Percentiles rank a stretch among this genome's conserved stretches.
phyloP scores from a whole-genome alignment of 2,329 filamentous ascomycete species.

The Fusarium beomiforme region DNA sequence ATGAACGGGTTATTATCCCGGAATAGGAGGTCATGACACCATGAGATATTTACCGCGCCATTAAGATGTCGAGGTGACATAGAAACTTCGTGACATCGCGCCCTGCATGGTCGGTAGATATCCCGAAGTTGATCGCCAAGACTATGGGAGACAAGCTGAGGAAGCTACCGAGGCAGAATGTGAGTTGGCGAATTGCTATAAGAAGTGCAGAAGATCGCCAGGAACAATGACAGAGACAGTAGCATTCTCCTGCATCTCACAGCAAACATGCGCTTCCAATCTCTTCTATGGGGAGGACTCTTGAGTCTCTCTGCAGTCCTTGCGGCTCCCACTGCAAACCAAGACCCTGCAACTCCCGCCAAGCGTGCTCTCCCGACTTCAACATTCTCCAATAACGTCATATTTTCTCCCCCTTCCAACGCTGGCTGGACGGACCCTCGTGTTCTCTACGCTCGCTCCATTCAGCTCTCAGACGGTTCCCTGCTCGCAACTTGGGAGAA shows the following conservation, averaged over 20 bases:
- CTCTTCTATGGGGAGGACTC: slow-evolving; percentile 28
- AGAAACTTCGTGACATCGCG: background rate
- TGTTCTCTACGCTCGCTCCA: slow-evolving; percentile 57
- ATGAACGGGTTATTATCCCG: background rate
- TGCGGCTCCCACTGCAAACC: slow-evolving; percentile 36
- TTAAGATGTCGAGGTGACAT: slow-evolving; percentile 1
- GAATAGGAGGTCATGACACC: slow-evolving; percentile 14
- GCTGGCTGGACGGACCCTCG: slow-evolving; percentile 53
- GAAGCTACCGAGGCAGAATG: slow-evolving; percentile 1
- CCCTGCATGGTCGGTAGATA: slow-evolving; percentile 6
- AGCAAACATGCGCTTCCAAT: slow-evolving; percentile 20
- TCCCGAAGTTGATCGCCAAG: slow-evolving; percentile 6
- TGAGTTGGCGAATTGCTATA: background rate
- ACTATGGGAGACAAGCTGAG: background rate
- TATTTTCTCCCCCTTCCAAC: slow-evolving; percentile 53
- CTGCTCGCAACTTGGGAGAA: slow-evolving; percentile 66
- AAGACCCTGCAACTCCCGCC: slow-evolving; percentile 5
- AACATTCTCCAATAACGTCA: slow-evolving; percentile 44
- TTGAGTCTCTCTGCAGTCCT: slow-evolving; percentile 27
- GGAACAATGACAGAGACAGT: background rate
- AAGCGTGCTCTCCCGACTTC: slow-evolving; percentile 29
- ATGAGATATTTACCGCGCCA: slow-evolving; percentile 10
- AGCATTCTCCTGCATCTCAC: background rate
- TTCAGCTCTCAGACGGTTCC: slow-evolving; percentile 56
- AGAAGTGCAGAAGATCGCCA: background rate